Conservation (phyloP, 805 yeast genomes). For the Metschnikowia peoriensis region DNA sequence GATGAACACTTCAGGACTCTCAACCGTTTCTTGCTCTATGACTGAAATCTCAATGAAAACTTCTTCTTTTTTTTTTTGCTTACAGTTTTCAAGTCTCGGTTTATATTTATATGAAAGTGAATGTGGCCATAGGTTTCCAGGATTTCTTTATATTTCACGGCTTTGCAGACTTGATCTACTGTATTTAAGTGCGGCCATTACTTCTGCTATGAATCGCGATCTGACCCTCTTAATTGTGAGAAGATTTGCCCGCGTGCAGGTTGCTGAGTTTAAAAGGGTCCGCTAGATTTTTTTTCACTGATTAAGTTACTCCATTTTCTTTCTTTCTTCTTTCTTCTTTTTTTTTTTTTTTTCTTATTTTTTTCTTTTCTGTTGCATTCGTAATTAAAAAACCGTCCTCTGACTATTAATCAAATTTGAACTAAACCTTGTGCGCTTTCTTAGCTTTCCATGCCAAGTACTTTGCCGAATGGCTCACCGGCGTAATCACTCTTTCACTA, state of each 20-base stretch:
- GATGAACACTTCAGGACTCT: too few relatives aligned
- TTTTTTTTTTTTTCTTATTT: background rate
- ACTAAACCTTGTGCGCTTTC: constrained; percentile 1
- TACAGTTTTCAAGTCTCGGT: too few relatives aligned
- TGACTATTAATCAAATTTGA: too few relatives aligned
- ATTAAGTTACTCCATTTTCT: background rate
- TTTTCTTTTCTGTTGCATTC: too few relatives aligned
- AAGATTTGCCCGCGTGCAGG: constrained; percentile 1
- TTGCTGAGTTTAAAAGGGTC: background rate
- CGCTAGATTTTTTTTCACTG: background rate
- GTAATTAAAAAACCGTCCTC: too few relatives aligned
- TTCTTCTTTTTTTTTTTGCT: too few relatives aligned
- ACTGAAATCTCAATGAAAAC: too few relatives aligned
- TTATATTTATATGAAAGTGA: background rate
- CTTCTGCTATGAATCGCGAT: background rate
- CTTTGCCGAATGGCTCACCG: constrained; percentile 69
- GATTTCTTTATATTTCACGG: background rate
- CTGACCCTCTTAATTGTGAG: background rate
- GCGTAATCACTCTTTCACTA: constrained; percentile 24
- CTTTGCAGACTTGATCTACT: background rate
- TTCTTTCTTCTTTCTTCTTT: too few relatives aligned
- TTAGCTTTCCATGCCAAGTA: constrained; percentile 51
- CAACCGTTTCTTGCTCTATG: too few relatives aligned
- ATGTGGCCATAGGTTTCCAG: background rate
- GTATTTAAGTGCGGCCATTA: background rate